Percentiles rank a stretch among this genome's conserved stretches.
These are phyloP conservation scores for Samsoniella hepiali DNA, from an alignment of 2,329 filamentous ascomycete genomes.

Conservation along the genomic window DNA sequence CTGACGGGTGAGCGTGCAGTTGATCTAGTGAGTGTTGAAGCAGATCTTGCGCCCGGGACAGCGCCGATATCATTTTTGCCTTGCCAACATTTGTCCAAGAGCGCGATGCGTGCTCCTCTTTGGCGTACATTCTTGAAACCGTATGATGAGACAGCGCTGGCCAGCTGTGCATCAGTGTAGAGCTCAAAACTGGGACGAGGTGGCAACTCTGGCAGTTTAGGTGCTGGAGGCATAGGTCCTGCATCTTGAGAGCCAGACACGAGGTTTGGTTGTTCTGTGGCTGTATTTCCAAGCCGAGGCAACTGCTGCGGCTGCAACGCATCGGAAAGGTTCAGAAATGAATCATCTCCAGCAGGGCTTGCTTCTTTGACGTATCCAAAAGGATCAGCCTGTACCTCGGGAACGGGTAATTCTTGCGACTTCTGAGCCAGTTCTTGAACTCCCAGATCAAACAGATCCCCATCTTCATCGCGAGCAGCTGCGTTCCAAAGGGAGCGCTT, in stretches of 20 bases:
- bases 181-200: constrained; percentile 55
- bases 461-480: constrained; percentile 63
- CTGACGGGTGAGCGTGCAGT: constrained; percentile 20
- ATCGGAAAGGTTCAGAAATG: constrained; percentile 27
- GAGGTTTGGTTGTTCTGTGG: background rate
- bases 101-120: constrained; percentile 64
- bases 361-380: constrained; percentile 36
- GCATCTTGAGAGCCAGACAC: background rate
- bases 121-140: constrained; percentile 72
- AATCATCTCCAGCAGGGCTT: constrained; percentile 21
- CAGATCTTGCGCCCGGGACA: constrained; percentile 22
- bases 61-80: constrained; percentile 44
- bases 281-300: no score
- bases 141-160: constrained; percentile 59
- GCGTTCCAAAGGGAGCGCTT: constrained; percentile 63
- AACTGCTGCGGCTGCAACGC: constrained; percentile 21
- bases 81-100: constrained; percentile 69
- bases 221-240: background rate
- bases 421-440: constrained; percentile 55
- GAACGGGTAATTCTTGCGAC: constrained; percentile 32
- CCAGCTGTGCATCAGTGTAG: constrained; percentile 61
- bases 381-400: constrained; percentile 31
- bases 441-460: constrained; percentile 61
- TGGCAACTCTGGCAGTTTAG: background rate
- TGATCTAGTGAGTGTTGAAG: constrained; percentile 20